Evolutionary conservation across 805 yeast genomes (phyloP).

Genomic region (Metschnikowia proteae): DNA sequence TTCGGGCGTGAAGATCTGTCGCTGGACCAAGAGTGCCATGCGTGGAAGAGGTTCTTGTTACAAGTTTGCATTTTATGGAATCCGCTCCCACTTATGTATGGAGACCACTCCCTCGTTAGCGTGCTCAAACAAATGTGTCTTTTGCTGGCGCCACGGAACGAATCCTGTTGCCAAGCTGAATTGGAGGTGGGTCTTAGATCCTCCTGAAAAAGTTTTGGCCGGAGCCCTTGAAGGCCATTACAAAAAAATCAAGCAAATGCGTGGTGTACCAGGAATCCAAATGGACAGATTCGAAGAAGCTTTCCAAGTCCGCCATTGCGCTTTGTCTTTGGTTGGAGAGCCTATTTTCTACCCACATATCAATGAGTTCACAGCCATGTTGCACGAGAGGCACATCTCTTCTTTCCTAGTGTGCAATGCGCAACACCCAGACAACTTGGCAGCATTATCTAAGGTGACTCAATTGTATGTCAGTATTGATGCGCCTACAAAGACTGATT

Average conservation of each 20-base stretch:
- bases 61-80: slow-evolving; percentile 89
- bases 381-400: slow-evolving; percentile 77
- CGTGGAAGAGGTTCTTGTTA: slow-evolving; percentile 94
- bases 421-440: slow-evolving; percentile 86
- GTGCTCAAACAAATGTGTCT: slow-evolving; percentile 92
- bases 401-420: slow-evolving; percentile 92
- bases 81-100: slow-evolving; percentile 88
- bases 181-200: slow-evolving; percentile 96
- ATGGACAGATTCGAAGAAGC: slow-evolving; percentile 90
- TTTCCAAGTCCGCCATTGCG: slow-evolving; percentile 85
- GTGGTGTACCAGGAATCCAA: slow-evolving; percentile 93
- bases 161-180: slow-evolving; percentile 89
- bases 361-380: slow-evolving; percentile 74
- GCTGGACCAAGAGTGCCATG: slow-evolving; percentile 94
- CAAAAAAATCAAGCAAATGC: slow-evolving; percentile 86
- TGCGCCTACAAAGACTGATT: slow-evolving; percentile 80
- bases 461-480: slow-evolving; percentile 91
- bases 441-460: slow-evolving; percentile 68
- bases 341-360: slow-evolving; percentile 93
- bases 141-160: slow-evolving; percentile 97
- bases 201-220: slow-evolving; percentile 75
- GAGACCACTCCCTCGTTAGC: slow-evolving; percentile 92
- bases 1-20: slow-evolving; percentile 90
- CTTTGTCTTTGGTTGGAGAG: slow-evolving; percentile 88
- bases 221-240: slow-evolving; percentile 91